Conservation (phyloP, 1,284 basidiomycete genomes). For the Wallemia ichthyophaga region DNA sequence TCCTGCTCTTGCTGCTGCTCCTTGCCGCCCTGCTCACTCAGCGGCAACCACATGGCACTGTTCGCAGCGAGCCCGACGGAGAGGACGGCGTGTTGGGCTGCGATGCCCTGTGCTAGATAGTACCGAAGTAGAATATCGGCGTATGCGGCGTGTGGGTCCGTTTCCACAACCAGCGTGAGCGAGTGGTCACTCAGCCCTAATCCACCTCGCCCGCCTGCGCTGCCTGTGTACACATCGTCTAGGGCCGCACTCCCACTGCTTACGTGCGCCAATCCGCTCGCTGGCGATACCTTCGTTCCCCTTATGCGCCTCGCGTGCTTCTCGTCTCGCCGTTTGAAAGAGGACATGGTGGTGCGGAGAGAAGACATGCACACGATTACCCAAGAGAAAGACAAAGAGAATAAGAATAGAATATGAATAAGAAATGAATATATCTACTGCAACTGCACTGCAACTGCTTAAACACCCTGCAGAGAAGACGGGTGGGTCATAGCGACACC, state of each 20-base stretch:
- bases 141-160: conserved; percentile 60
- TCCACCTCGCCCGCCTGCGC: background rate
- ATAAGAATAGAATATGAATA: background rate
- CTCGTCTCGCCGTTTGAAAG: conserved; percentile 40
- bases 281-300: conserved; percentile 35
- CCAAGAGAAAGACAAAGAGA: background rate
- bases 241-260: conserved; percentile 75
- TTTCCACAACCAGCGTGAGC: conserved; percentile 36
- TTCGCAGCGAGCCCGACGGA: conserved; percentile 29
- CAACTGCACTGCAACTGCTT: too few relatives aligned
- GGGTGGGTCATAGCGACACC: background rate
- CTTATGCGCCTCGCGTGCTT: conserved; percentile 19
- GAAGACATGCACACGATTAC: too few relatives aligned
- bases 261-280: conserved; percentile 31
- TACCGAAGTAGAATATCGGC: conserved; percentile 62
- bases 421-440: background rate
- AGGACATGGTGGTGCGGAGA: conserved; percentile 24
- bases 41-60: conserved; percentile 20
- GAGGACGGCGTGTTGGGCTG: conserved; percentile 32
- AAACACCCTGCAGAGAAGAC: background rate
- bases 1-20: too few relatives aligned
- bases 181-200: conserved; percentile 55
- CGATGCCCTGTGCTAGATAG: conserved; percentile 57
- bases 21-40: conserved; percentile 5
- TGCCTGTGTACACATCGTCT: conserved; percentile 75